Percentiles rank a stretch among this genome's conserved stretches.
These are phyloP conservation scores for Neurospora sp. DNA, from an alignment of 495 filamentous ascomycete species.

Conservation along the genomic window DNA sequence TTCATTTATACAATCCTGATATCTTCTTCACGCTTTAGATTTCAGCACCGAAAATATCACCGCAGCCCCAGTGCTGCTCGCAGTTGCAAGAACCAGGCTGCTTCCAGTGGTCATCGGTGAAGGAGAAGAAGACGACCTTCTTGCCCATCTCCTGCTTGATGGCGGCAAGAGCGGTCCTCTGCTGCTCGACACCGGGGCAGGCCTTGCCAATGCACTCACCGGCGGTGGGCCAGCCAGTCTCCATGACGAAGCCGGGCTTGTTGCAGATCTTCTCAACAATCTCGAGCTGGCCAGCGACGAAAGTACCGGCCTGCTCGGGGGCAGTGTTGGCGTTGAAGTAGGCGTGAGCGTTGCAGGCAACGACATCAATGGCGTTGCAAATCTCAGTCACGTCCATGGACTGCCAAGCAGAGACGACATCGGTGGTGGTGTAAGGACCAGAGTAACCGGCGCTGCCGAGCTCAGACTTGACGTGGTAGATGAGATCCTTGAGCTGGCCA, in stretches of 20 bases:
- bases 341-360: constrained; percentile 79
- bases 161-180: constrained; percentile 57
- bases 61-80: constrained; percentile 72
- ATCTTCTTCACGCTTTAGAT: constrained; percentile 1
- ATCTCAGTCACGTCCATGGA: constrained; percentile 50
- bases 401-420: constrained; percentile 60
- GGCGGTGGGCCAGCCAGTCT: constrained; percentile 80
- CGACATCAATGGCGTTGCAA: constrained; percentile 65
- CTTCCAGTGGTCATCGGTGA: constrained; percentile 78
- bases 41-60: constrained; percentile 34
- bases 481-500: constrained; percentile 55
- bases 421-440: constrained; percentile 73
- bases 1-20: background rate
- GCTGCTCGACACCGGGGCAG: constrained; percentile 54
- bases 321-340: constrained; percentile 72
- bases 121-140: constrained; percentile 70
- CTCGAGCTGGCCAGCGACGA: constrained; percentile 56
- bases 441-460: constrained; percentile 65
- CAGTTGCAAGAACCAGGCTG: constrained; percentile 53
- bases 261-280: constrained; percentile 58
- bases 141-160: constrained; percentile 46
- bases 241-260: constrained; percentile 63
- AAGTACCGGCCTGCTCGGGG: constrained; percentile 58
- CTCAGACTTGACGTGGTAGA: constrained; percentile 42
- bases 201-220: constrained; percentile 64